Base-by-base conservation (phyloP, 2,329 filamentous ascomycete species). In the Microdochium bolleyi region DNA sequence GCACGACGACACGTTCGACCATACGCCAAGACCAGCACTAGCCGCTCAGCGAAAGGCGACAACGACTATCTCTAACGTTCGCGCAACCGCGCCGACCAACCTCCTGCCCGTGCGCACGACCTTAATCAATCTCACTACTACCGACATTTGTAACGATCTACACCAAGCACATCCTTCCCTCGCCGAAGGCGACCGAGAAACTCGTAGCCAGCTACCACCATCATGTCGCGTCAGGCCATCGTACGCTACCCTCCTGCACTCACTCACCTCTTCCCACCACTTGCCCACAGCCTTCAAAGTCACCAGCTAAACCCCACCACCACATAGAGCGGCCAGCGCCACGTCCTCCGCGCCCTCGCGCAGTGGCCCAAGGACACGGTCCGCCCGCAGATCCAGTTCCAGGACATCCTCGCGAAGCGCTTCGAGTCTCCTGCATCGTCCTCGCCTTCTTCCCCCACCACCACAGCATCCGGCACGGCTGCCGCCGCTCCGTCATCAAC, bases 291-390 rank as follows among this genome's bases (percentile, higher is more conserved):
- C 34, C 21, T 16, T 4, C 21, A 14, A 41, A 13, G n/a, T 5
- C 32, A 24, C 14, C 2, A 3, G 13, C 48, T 49, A 30, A 25
- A 22, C 48, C 19, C 53, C 37, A 50, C 22, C 2, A 9, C 27
- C 34, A 19, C 34, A 5, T 56, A 79, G 76, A 64, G 69, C 61
- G 70, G 69, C 37, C 70, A 71, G 56, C 70, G 69, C 58, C 74
- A 76, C 58, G 72, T 79, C 67, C 69, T 75, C 48, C 73, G 74
- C 52, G 73, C 74, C 25, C 70, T 83, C 52, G 70, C 75, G 53
- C 74, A 75, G 57, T 88, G 84, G 84, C 84, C 84, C 48, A 78
- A 79, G 60, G 83, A 87, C 61, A 71, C 73, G 54, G 73, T 87
- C 48, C 81, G 84, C 0, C 83, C 83, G 8, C 76, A 83, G 54